Conservation (phyloP, 164 flowering plant species). For the Macadamia tetraphylla region DNA sequence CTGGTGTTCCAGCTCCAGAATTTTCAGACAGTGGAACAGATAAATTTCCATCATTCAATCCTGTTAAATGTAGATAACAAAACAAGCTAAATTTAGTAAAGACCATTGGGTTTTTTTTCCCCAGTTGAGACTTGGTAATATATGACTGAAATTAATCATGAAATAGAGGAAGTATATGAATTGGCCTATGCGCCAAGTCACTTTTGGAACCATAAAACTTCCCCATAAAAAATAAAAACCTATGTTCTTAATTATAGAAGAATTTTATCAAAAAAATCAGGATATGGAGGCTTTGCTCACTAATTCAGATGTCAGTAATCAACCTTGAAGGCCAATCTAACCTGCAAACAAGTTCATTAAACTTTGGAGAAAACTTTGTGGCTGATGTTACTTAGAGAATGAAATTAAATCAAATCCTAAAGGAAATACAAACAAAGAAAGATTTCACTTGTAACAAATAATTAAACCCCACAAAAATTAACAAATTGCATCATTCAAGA, state of each 20-base stretch:
- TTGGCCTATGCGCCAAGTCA: too few relatives aligned
- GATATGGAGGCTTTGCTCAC: background rate
- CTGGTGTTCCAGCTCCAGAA: constrained; percentile 48
- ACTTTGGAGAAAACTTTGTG: background rate
- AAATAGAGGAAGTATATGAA: too few relatives aligned
- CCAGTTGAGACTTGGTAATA: background rate
- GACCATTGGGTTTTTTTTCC: background rate
- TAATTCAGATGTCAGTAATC: background rate
- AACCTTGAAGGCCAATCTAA: background rate
- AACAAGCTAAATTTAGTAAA: constrained; percentile 3
- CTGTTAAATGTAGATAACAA: constrained; percentile 23
- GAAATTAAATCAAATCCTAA: background rate
- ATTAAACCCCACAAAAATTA: background rate
- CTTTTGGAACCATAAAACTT: background rate
- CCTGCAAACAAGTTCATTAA: background rate
- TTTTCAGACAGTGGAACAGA: constrained; percentile 23
- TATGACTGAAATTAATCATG: background rate
- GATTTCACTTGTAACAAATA: background rate
- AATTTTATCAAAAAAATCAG: background rate
- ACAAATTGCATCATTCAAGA: too few relatives aligned
- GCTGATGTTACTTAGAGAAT: background rate
- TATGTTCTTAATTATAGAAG: background rate
- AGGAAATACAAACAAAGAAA: background rate
- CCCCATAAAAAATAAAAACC: background rate
- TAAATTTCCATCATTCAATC: constrained; percentile 18